Evolutionary conservation across 1,284 basidiomycete species (phyloP), one percentile per base, ranked within the genome.

Genomic region (Papiliotrema laurentii): DNA sequence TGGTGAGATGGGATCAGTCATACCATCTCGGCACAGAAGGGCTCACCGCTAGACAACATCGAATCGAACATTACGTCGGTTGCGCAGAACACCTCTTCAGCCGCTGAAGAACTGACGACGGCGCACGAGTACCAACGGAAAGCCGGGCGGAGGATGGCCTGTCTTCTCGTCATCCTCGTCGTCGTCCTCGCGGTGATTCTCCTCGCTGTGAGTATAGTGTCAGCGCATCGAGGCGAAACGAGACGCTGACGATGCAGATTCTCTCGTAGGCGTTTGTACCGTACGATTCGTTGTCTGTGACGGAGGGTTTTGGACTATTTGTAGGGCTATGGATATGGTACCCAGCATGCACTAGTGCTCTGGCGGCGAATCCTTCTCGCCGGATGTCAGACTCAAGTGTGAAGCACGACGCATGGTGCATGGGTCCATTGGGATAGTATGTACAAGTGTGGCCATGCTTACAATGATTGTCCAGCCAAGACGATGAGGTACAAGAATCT

Each of bases 91-190:
- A 93, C 90, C 0, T 77, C 82, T 1, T 84, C 83, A 30, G 96
- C 93, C 10, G 84, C 89, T 5, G 83, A 87, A 53, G 92, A 99
- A 70, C 79, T 98, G 39, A 83, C 81, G 1, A 87, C 86, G 11
- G 96, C 96, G 2, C 85, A 89, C 55, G 89, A 91, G 28, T 97
- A 97, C 69, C 96, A 99, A 74, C 83, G 91, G 43, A 94, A 85
- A 71, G 93, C 96, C 2, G 94, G 93, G 2, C 81, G 85, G 34
- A 78, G 94, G 21, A 90, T 90, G 50, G 83, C 89, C 3, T 97
- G 92, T 71, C 77, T 99, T 45, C 83, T 94, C 79, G 72, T 98
- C 21, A 82, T 98, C 34, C 77, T 97, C 31, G 83, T 86, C 27
- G 77, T 97, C 53, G 94, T 99, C 14, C 80, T 88, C 22, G 82